Evolutionary conservation across 139 green algal species (phyloP).

Genomic region (Chlamydomonas sp.): DNA sequence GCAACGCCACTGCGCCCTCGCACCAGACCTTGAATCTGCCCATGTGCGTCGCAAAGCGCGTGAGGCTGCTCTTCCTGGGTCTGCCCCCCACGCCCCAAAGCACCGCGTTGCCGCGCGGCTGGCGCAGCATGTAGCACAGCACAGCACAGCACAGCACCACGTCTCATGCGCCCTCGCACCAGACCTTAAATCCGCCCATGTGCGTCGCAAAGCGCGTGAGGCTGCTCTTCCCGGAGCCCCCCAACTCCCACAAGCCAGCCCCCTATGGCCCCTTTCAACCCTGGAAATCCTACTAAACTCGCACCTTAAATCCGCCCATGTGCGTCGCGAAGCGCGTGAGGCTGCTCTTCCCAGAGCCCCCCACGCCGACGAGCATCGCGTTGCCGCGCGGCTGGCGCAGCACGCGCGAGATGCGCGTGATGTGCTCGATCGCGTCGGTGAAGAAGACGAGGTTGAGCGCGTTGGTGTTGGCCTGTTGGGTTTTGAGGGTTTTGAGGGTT

Average conservation of each 20-base stretch:
- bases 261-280: too few relatives aligned
- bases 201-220: slow-evolving; percentile 70
- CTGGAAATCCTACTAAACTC: too few relatives aligned
- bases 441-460: slow-evolving; percentile 81
- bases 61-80: slow-evolving; percentile 67
- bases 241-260: too few relatives aligned
- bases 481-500: too few relatives aligned
- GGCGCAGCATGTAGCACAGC: slow-evolving; percentile 70
- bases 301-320: slow-evolving; percentile 64
- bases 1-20: too few relatives aligned
- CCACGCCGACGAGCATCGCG: slow-evolving; percentile 80
- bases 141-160: too few relatives aligned
- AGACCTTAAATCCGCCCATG: slow-evolving; percentile 62
- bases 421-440: slow-evolving; percentile 71
- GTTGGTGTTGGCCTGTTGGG: slow-evolving; percentile 42
- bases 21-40: slow-evolving; percentile 60
- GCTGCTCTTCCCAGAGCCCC: slow-evolving; percentile 69
- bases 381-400: slow-evolving; percentile 76
- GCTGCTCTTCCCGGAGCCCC: slow-evolving; percentile 69
- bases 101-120: slow-evolving; percentile 78
- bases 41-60: slow-evolving; percentile 69
- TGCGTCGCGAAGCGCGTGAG: slow-evolving; percentile 70
- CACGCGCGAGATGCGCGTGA: slow-evolving; percentile 60
- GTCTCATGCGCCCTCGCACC: too few relatives aligned
- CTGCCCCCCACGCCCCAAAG: slow-evolving; percentile 80